phyloP scores from a whole-genome alignment of 257 asterid genomes.

The Solanum gracilifrons region DNA sequence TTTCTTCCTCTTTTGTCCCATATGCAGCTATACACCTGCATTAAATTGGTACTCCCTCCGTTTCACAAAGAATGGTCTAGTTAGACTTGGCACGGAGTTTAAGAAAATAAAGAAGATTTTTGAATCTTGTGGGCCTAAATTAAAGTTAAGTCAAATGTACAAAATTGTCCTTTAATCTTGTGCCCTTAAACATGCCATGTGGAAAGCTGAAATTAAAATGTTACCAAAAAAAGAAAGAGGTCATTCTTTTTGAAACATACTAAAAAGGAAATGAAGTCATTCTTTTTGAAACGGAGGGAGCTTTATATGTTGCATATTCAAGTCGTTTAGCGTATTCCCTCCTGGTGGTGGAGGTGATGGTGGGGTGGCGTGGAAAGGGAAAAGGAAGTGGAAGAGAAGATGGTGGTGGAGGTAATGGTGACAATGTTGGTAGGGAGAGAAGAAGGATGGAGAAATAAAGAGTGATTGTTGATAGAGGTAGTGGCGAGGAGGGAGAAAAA shows the following conservation, averaged over 20 bases:
- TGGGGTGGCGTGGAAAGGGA: neutral
- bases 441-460: neutral
- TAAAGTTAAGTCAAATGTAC: too few relatives aligned
- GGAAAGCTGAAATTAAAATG: too few relatives aligned
- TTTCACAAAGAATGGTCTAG: too few relatives aligned
- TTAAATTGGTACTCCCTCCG: neutral
- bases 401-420: neutral
- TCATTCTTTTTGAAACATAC: too few relatives aligned
- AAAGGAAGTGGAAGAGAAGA: neutral
- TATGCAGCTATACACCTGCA: neutral
- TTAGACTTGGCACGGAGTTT: too few relatives aligned
- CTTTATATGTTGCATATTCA: neutral
- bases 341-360: neutral
- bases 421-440: neutral
- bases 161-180: too few relatives aligned
- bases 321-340: neutral
- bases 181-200: too few relatives aligned
- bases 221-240: too few relatives aligned
- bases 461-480: neutral
- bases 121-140: too few relatives aligned
- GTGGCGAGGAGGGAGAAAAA: neutral
- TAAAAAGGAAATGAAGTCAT: too few relatives aligned
- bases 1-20: neutral
- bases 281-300: too few relatives aligned
- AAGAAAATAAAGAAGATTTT: too few relatives aligned